phyloP scores from a whole-genome alignment of 306 rosid genomes.

The Biancaea sappan region DNA sequence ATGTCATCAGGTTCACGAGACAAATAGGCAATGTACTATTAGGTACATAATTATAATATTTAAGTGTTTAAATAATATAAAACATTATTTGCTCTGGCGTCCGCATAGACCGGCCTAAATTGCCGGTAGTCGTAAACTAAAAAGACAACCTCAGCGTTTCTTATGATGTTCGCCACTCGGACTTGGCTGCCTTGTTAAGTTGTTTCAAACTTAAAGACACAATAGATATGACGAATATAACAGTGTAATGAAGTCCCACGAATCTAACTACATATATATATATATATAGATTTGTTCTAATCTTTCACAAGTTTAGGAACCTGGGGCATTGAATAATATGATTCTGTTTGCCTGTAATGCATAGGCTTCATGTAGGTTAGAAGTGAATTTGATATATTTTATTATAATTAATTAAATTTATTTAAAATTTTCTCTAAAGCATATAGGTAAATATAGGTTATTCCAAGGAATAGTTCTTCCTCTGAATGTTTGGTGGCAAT shows the following conservation, averaged over 20 bases:
- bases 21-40: constrained; percentile 21
- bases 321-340: not conserved
- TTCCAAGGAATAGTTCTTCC: no score
- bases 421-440: no score
- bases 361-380: no score
- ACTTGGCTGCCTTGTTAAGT: constrained; percentile 35
- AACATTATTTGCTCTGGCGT: constrained; percentile 6
- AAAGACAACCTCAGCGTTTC: constrained; percentile 7
- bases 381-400: no score
- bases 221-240: not conserved
- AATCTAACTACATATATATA: no score
- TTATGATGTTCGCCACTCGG: not conserved
- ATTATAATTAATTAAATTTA: no score
- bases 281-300: not conserved
- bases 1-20: not conserved
- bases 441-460: no score
- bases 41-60: not conserved
- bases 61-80: not conserved
- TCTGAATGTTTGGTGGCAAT: not conserved
- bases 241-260: constrained; percentile 32
- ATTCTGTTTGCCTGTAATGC: constrained; percentile 26
- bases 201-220: constrained; percentile 28
- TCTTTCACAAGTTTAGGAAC: not conserved
- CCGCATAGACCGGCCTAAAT: constrained; percentile 37
- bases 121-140: constrained; percentile 33